Evolutionary conservation across 2,329 filamentous ascomycete genomes (phyloP).

Genomic region (Cladosporium phlei): DNA sequence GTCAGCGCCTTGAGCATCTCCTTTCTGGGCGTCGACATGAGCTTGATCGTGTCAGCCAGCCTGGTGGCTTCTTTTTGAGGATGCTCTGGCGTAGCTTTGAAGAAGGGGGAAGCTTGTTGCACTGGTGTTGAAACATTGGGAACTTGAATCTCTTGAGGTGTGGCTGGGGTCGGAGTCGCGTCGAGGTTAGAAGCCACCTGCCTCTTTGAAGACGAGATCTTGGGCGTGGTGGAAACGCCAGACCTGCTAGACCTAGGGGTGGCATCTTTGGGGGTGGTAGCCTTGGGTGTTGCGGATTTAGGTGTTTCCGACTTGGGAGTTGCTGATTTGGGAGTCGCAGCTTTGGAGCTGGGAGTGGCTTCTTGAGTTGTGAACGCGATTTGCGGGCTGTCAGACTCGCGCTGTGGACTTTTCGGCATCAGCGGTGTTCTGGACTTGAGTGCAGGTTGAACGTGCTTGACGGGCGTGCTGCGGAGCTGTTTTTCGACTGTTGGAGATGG

Average conservation of each 20-base stretch:
- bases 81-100: constrained; percentile 24
- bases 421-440: constrained; percentile 12
- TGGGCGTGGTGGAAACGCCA: neutral
- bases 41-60: constrained; percentile 43
- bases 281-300: neutral
- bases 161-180: neutral
- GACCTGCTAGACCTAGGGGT: neutral
- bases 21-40: constrained; percentile 47
- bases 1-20: constrained; percentile 38
- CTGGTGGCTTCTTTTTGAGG: constrained; percentile 16
- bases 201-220: neutral
- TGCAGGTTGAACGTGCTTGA: constrained; percentile 14
- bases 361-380: constrained; percentile 1
- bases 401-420: constrained; percentile 2
- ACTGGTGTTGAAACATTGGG: constrained; percentile 4
- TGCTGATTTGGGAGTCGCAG: constrained; percentile 4
- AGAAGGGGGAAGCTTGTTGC: constrained; percentile 2
- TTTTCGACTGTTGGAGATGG: constrained; percentile 27
- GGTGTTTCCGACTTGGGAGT: constrained; percentile 5
- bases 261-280: neutral
- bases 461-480: constrained; percentile 23
- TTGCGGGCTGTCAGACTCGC: constrained; percentile 10
- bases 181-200: neutral
- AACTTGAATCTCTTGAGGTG: neutral
- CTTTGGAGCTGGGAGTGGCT: neutral